Evolutionary conservation across 129 eudicot species (phyloP), one percentile per base, ranked within the genome.

Genomic region (Glebionis coronaria): DNA sequence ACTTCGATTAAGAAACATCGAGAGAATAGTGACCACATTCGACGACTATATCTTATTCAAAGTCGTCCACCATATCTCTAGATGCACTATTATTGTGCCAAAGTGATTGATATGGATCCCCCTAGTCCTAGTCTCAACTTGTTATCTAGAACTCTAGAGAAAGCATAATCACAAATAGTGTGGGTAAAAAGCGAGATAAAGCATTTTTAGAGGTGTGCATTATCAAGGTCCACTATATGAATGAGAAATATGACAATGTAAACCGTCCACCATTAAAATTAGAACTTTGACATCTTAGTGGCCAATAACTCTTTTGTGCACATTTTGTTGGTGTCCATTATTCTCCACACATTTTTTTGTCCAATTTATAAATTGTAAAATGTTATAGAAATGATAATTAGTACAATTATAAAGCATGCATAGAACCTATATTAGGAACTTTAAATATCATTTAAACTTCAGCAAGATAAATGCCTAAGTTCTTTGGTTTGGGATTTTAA

Each of bases 221-320:
- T 44, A 67, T 67, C 13, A n/a, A 13, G 49, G 78, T 55, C 79
- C 73, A 74, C 72, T 74, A 51, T 25, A 56, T 47, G 54, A 57
- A 56, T 47, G 54, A 57, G 58, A 50, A 49, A 66, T 40, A 61
- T 56, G 57, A 58, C 64, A 68, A 31, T 35, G 25, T 75, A 42
- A 38, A 75, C 69, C 69, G 53, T 68, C 73, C 69, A 67, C 80
- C 45, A 75, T 59, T 47, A 4, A 42, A 44, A 11, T 61, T 68
- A 16, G 75, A 61, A 76, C 61, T 50, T 76, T 76, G 44, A 75
- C 69, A 52, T 68, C 54, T 52, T 50, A 75, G 79, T 68, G 79
- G 69, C 69, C 69, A 50, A 59, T 75, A 44, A 53, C 71, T 52
- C 69, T 14, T 23, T 35, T 72, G 28, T 63, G 9, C 67, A 57